These are phyloP conservation scores for Sambucus nigra DNA, from an alignment of 129 eudicot genomes.

Conservation along the genomic window DNA sequence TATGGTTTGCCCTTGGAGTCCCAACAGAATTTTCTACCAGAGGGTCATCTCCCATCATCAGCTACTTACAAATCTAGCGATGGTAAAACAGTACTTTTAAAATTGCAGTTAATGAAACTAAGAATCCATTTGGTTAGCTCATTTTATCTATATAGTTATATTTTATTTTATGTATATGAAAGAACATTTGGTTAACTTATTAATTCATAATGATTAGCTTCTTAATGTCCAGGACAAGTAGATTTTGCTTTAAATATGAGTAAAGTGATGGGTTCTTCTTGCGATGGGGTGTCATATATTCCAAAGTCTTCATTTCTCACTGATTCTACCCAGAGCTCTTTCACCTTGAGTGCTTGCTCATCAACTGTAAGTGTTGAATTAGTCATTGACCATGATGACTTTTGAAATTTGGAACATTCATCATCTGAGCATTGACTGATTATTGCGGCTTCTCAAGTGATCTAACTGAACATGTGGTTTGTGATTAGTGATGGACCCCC, in stretches of 20 bases:
- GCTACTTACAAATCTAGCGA: constrained; percentile 18
- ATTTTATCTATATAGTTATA: no score
- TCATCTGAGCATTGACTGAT: neutral
- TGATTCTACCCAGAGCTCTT: constrained; percentile 11
- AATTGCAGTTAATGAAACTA: constrained; percentile 3
- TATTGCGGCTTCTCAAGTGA: no score
- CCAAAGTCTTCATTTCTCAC: constrained; percentile 11
- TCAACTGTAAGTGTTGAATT: constrained; percentile 41
- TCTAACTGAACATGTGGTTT: no score
- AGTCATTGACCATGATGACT: neutral
- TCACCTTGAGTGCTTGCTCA: constrained; percentile 33
- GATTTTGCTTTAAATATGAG: constrained; percentile 13
- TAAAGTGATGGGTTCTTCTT: constrained; percentile 9
- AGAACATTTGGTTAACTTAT: neutral
- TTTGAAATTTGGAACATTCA: neutral
- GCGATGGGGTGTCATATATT: constrained; percentile 8
- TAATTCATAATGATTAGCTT: constrained; percentile 3
- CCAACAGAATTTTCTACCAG: constrained; percentile 16
- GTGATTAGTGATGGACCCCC: no score
- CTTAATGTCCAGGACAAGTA: constrained; percentile 30
- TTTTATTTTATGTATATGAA: no score
- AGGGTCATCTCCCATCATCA: constrained; percentile 22
- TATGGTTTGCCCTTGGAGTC: constrained; percentile 31
- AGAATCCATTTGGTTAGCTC: neutral
- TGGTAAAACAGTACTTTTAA: constrained; percentile 14